Base-by-base conservation (phyloP, 306 rosid genomes). In the Datisca glomerata region DNA sequence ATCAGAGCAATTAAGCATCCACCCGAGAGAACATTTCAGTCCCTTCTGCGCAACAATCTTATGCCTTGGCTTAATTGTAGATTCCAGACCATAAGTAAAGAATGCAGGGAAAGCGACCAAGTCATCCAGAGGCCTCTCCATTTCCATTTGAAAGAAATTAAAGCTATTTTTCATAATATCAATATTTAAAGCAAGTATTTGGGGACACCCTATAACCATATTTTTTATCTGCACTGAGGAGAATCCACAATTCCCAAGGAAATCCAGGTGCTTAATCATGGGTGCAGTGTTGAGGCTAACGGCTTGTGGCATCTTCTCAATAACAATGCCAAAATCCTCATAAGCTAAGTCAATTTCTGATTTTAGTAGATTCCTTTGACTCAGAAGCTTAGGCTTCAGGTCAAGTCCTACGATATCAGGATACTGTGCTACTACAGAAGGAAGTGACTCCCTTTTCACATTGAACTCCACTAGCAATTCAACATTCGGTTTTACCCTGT, bases 251-350 rank as follows among this genome's bases (percentile, higher is more conserved):
- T 53, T 65, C 61, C 62, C 75, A 9, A 84, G 73, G 55, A 84
- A 91, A 60, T 70, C 89, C 17, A 75, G 67, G 50, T 84, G 98
- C 68, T 69, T 91, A 47, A 73, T 57, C 81, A 75, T 59, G 43
- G 96, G 77, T 41, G 70, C 63, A 18, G 28, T 70, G 29, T 65
- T 69, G 55, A 91, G 93, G 73, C 79, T 91, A 41, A 80, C 78
- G 45, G 80, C 66, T 53, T 80, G 98, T 12, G 94, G 98, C 98
- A 91, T 91, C 71, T 78, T 91, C 75, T 75, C 98, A 33, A 91
- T 69, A 45, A 84, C 70, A 49, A 72, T 54, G 25, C 93, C 96
- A 14, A 91, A 84, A 38, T 80, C 93, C 48, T 75, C 76, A 5
- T 59, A 53, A 39, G 48, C 64, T 57, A 91, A 57, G 64, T 69